phyloP scores from a whole-genome alignment of 192 early-diverging fungal species.

The Physocladia obscura region DNA sequence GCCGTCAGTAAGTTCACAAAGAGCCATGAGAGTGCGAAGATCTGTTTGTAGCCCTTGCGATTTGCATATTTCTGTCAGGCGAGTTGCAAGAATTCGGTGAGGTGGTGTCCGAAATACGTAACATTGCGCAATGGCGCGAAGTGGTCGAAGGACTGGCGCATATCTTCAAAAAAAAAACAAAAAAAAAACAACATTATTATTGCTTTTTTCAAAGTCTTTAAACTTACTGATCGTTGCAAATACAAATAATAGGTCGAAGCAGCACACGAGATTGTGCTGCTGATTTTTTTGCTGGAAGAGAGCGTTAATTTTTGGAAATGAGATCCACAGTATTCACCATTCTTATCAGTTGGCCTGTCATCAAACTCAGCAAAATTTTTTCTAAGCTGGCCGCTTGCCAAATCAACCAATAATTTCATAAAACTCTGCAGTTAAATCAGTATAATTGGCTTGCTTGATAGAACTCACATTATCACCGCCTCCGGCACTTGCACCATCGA shows the following conservation, averaged over 20 bases:
- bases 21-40: constrained; percentile 67
- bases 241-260: constrained; percentile 93
- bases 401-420: constrained; percentile 73
- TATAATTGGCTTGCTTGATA: neutral
- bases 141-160: constrained; percentile 80
- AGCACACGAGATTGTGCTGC: constrained; percentile 41
- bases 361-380: no score
- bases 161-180: constrained; percentile 48
- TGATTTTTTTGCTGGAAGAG: constrained; percentile 16
- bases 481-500: constrained; percentile 81
- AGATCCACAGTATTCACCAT: neutral
- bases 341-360: neutral
- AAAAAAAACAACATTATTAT: neutral
- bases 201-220: neutral
- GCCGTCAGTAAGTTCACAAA: constrained; percentile 77
- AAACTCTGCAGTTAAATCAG: constrained; percentile 80
- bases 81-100: constrained; percentile 60
- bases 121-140: constrained; percentile 76
- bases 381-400: constrained; percentile 37
- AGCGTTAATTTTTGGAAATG: neutral
- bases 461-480: constrained; percentile 66
- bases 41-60: constrained; percentile 73
- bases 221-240: constrained; percentile 90
- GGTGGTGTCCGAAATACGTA: constrained; percentile 69
- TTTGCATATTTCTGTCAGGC: constrained; percentile 79